phyloP scores from a whole-genome alignment of 2,329 filamentous ascomycete genomes.

The Rutstroemia sp. region DNA sequence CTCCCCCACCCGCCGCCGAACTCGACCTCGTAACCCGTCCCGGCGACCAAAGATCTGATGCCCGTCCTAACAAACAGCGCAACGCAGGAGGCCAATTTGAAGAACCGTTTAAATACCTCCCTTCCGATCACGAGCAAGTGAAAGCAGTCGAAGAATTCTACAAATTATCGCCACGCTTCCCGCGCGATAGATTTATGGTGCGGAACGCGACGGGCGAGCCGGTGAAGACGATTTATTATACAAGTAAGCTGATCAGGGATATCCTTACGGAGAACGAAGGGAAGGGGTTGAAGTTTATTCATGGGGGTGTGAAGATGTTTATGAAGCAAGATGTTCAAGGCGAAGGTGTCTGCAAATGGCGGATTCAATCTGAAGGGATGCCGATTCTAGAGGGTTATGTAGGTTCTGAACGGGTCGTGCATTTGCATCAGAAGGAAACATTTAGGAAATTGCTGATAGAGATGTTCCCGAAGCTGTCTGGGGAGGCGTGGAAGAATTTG shows the following conservation, averaged over 20 bases:
- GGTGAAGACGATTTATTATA: conserved; percentile 95
- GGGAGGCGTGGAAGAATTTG: conserved; percentile 65
- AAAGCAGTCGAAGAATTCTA: conserved; percentile 77
- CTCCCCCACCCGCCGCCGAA: conserved; percentile 28
- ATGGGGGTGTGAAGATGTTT: conserved; percentile 97
- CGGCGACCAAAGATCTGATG: conserved; percentile 18
- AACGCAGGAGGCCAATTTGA: conserved; percentile 52
- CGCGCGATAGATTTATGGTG: conserved; percentile 88
- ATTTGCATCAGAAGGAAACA: conserved; percentile 69
- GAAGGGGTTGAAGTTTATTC: conserved; percentile 87
- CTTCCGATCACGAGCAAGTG: conserved; percentile 67
- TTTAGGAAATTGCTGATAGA: conserved; percentile 78
- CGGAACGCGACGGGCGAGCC: conserved; percentile 85
- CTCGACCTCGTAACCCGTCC: conserved; percentile 24
- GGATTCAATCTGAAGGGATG: conserved; percentile 91
- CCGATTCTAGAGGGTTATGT: conserved; percentile 88
- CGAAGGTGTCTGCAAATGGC: conserved; percentile 82
- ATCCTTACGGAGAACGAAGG: conserved; percentile 85
- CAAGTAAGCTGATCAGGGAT: conserved; percentile 72
- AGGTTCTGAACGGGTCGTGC: conserved; percentile 67
- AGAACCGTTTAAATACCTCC: conserved; percentile 91
- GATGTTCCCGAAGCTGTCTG: conserved; percentile 89
- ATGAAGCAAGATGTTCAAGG: conserved; percentile 93
- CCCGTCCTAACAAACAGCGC: conserved; percentile 11
- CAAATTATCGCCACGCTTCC: conserved; percentile 75